Conservation (phyloP, 2,329 filamentous ascomycete genomes). For the Cladosporium cucumerinum region DNA sequence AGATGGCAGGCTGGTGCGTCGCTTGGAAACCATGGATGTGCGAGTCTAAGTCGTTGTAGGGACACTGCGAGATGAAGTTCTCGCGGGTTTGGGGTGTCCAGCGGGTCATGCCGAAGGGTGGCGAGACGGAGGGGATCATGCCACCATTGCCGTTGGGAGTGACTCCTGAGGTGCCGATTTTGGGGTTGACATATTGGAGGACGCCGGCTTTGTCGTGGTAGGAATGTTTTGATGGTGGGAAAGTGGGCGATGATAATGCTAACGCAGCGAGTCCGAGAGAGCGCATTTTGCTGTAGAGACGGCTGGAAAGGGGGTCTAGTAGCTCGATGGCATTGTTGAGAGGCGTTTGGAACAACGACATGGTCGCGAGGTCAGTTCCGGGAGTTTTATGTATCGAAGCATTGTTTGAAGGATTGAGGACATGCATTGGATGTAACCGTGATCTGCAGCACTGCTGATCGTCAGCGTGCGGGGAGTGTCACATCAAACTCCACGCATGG, state of each 20-base stretch:
- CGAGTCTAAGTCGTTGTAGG: slow-evolving; percentile 44
- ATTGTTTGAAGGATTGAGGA: not conserved
- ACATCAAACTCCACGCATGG: not conserved
- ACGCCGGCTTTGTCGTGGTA: slow-evolving; percentile 30
- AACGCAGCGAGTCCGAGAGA: not conserved
- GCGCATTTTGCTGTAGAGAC: slow-evolving; percentile 9
- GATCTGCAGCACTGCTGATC: slow-evolving; percentile 11
- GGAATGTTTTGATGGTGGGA: not conserved
- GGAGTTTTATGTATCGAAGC: not conserved
- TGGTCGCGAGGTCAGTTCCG: not conserved
- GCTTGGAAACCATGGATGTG: slow-evolving; percentile 50
- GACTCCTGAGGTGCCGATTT: slow-evolving; percentile 33
- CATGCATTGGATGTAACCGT: not conserved
- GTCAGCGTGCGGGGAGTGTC: slow-evolving; percentile 6
- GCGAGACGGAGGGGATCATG: slow-evolving; percentile 35
- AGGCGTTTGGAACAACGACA: slow-evolving; percentile 6
- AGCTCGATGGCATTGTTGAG: not conserved
- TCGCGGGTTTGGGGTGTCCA: slow-evolving; percentile 48
- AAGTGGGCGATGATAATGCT: not conserved
- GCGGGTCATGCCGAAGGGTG: slow-evolving; percentile 50
- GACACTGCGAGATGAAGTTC: slow-evolving; percentile 51
- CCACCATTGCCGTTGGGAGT: slow-evolving; percentile 36
- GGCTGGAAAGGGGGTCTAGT: not conserved
- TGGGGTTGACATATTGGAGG: slow-evolving; percentile 32
- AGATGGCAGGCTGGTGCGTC: slow-evolving; percentile 52